A percentile compares a stretch with the other conserved stretches of the same genome.
Evolutionary conservation across 169 alveolate species (phyloP).

Genomic region (Eimeria necatrix): DNA sequence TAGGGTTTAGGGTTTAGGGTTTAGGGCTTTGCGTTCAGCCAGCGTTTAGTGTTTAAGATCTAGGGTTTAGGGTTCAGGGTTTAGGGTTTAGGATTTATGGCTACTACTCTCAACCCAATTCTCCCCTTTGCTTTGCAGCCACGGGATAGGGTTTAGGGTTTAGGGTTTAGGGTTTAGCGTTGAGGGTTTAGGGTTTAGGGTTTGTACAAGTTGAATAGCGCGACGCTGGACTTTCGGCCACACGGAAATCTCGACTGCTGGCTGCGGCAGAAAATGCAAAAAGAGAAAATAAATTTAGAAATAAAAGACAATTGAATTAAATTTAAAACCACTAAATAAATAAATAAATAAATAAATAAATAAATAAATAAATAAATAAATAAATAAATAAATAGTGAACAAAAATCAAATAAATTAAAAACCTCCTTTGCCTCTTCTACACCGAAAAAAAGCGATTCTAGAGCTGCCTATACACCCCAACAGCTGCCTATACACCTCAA

Average conservation of each 20-base stretch:
- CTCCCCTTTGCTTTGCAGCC: too few relatives aligned
- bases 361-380: too few relatives aligned
- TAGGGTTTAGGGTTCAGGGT: not conserved
- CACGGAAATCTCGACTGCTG: slow-evolving; percentile 9
- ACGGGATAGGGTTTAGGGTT: not conserved
- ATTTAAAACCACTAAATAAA: not conserved
- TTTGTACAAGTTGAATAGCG: not conserved
- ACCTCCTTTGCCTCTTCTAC: too few relatives aligned
- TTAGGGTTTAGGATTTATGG: not conserved
- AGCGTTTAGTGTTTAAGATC: not conserved
- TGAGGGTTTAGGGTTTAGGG: too few relatives aligned
- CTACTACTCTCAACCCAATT: too few relatives aligned
- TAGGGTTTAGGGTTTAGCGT: too few relatives aligned
- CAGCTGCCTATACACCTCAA: too few relatives aligned
- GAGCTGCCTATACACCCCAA: too few relatives aligned
- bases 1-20: not conserved
- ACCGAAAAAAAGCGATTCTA: too few relatives aligned
- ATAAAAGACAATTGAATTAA: not conserved
- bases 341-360: too few relatives aligned
- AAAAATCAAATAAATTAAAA: not conserved
- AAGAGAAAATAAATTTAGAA: not conserved
- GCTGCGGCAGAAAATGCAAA: not conserved
- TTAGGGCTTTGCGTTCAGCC: not conserved
- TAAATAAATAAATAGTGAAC: not conserved
- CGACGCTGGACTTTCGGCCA: not conserved